Evolutionary conservation across 2,329 filamentous ascomycete species (phyloP).

Genomic region (Paramyrothecium roridum): DNA sequence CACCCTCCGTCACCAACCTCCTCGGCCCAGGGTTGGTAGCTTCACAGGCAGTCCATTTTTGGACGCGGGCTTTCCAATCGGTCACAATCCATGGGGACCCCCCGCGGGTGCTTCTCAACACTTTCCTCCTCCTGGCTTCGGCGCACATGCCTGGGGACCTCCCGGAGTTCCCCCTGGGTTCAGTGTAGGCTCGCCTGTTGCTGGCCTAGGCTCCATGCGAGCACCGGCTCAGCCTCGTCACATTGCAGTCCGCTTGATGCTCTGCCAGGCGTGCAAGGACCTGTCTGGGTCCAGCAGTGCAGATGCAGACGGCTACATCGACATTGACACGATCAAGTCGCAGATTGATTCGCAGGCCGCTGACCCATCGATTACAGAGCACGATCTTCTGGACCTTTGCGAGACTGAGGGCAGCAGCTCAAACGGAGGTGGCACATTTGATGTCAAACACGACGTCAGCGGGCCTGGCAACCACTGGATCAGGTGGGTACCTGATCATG

Average conservation of each 20-base stretch:
- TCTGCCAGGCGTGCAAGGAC: conserved; percentile 75
- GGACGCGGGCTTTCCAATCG: conserved; percentile 35
- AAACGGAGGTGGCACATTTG: conserved; percentile 90
- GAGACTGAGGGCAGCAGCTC: conserved; percentile 84
- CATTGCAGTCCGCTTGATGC: conserved; percentile 66
- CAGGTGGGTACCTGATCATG: conserved; percentile 53
- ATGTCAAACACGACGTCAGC: conserved; percentile 53
- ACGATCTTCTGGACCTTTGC: conserved; percentile 78
- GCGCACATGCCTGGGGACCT: conserved; percentile 34
- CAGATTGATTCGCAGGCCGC: conserved; percentile 55
- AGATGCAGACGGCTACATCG: conserved; percentile 63
- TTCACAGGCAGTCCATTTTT: conserved; percentile 41
- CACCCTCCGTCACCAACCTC: conserved; percentile 46
- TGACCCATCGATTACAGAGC: conserved; percentile 36
- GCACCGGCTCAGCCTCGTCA: conserved; percentile 55
- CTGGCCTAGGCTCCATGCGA: conserved; percentile 23
- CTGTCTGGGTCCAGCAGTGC: conserved; percentile 35
- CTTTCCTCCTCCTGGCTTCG: conserved; percentile 45
- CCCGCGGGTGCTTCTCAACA: conserved; percentile 28
- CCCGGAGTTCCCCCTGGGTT: conserved; percentile 29
- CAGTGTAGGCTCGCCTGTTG: conserved; percentile 25
- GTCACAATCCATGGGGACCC: conserved; percentile 39
- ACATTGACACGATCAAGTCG: conserved; percentile 65
- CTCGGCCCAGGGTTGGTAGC: conserved; percentile 38
- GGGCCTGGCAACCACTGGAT: conserved; percentile 39